A percentile compares a stretch with the other conserved stretches of the same genome.
phyloP scores from a whole-genome alignment of 1,139 yeast species.

The Saccharomyces pastorianus region DNA sequence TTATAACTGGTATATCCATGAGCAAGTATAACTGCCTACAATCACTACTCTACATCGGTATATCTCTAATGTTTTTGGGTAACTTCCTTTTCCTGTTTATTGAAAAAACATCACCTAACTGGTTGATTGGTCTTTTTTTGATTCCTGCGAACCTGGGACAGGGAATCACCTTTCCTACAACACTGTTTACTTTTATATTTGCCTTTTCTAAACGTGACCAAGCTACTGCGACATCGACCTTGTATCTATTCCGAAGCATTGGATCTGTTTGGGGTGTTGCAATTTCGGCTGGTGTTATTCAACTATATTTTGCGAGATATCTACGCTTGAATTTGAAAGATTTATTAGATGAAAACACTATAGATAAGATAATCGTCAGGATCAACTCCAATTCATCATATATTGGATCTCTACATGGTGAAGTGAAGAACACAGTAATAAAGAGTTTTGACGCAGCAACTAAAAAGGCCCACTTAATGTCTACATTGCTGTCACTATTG shows the following conservation, averaged over 20 bases:
- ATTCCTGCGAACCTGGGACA: constrained; percentile 38
- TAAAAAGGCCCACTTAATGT: constrained; percentile 8
- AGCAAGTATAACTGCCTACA: constrained; percentile 25
- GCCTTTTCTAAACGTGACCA: constrained; percentile 32
- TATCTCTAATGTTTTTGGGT: constrained; percentile 33
- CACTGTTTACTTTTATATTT: constrained; percentile 36
- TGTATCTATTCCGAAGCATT: constrained; percentile 35
- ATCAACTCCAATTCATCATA: constrained; percentile 8
- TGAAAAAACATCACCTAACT: constrained; percentile 21
- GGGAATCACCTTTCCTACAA: constrained; percentile 37
- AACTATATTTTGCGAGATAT: constrained; percentile 7
- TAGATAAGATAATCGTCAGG: background rate
- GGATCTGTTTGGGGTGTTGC: constrained; percentile 41
- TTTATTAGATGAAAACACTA: background rate
- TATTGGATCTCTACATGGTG: constrained; percentile 8
- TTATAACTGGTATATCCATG: constrained; percentile 36
- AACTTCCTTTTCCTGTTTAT: constrained; percentile 32
- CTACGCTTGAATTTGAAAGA: constrained; percentile 3
- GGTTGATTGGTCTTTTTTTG: constrained; percentile 27
- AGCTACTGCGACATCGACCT: constrained; percentile 36
- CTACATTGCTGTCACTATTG: constrained; percentile 6
- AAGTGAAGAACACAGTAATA: constrained; percentile 9
- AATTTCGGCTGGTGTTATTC: constrained; percentile 32
- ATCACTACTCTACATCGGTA: constrained; percentile 30
- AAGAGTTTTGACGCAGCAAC: constrained; percentile 11